phyloP scores from a whole-genome alignment of 768 basidiomycete species.

The Boletus vinaceobasis region DNA sequence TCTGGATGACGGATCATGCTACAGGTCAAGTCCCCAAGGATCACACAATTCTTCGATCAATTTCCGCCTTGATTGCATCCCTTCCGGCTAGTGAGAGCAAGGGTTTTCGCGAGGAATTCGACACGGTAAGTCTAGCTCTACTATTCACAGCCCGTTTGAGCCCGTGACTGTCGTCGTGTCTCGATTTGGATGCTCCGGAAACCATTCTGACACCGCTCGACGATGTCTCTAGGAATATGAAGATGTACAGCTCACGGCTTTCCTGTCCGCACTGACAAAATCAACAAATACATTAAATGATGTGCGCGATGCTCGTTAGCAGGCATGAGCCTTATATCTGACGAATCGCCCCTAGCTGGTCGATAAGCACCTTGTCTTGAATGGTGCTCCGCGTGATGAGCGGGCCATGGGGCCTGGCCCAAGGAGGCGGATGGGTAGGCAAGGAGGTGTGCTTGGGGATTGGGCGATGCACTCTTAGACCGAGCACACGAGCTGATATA shows the following conservation, averaged over 20 bases:
- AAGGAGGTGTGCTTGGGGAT: conserved; percentile 45
- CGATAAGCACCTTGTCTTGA: conserved; percentile 68
- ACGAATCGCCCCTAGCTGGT: conserved; percentile 49
- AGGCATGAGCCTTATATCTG: not conserved
- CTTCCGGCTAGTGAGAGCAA: conserved; percentile 83
- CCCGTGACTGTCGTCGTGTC: not conserved
- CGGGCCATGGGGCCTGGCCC: conserved; percentile 39
- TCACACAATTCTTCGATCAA: conserved; percentile 75
- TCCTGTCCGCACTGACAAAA: conserved; percentile 85
- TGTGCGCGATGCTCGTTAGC: conserved; percentile 44
- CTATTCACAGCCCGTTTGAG: not conserved
- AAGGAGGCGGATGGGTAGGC: conserved; percentile 51
- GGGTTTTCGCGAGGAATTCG: conserved; percentile 83
- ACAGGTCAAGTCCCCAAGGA: conserved; percentile 74
- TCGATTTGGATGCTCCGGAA: not conserved
- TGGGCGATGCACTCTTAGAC: conserved; percentile 51
- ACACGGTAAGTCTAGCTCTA: conserved; percentile 54
- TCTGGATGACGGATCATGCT: not conserved
- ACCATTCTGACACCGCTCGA: not conserved
- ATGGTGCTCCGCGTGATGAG: conserved; percentile 55
- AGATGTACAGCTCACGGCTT: conserved; percentile 90
- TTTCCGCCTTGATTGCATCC: conserved; percentile 83
- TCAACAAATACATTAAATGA: conserved; percentile 85
- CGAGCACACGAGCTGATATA: not conserved
- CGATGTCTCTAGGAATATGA: conserved; percentile 73